Percentiles rank a stretch among this genome's conserved stretches.
Evolutionary conservation across 1,284 basidiomycete genomes (phyloP).

Genomic region (Microbotryomycetes sp.): DNA sequence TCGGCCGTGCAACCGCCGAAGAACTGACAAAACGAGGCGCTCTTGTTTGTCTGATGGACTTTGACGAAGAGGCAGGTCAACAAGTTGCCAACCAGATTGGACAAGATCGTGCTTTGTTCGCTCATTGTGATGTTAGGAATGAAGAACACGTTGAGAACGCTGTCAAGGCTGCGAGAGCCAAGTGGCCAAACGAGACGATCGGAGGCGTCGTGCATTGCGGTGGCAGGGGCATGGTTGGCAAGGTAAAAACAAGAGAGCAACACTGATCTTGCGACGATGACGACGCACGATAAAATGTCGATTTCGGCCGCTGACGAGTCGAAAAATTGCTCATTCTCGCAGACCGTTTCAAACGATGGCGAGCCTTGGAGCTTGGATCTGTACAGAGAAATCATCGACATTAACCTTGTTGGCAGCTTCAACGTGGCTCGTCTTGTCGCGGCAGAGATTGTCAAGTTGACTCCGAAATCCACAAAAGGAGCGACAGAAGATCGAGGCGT

Average conservation of each 20-base stretch:
- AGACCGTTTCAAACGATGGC: slow-evolving; percentile 39
- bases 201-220: slow-evolving; percentile 43
- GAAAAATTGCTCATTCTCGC: background rate
- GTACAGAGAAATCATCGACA: slow-evolving; percentile 39
- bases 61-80: slow-evolving; percentile 29
- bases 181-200: slow-evolving; percentile 32
- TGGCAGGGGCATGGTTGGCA: slow-evolving; percentile 42
- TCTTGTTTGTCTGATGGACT: slow-evolving; percentile 37
- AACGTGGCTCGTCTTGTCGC: slow-evolving; percentile 42
- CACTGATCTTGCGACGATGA: background rate
- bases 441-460: slow-evolving; percentile 36
- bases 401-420: slow-evolving; percentile 42
- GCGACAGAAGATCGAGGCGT: slow-evolving; percentile 38
- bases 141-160: slow-evolving; percentile 37
- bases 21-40: slow-evolving; percentile 35
- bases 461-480: slow-evolving; percentile 10
- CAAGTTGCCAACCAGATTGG: slow-evolving; percentile 22
- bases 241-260: slow-evolving; percentile 23
- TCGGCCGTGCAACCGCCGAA: slow-evolving; percentile 38
- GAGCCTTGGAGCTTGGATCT: slow-evolving; percentile 39
- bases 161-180: slow-evolving; percentile 29
- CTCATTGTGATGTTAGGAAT: slow-evolving; percentile 38
- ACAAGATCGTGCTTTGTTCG: slow-evolving; percentile 4
- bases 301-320: no score
- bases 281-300: background rate